Evolutionary conservation across 768 basidiomycete genomes (phyloP), one percentile per base, ranked within the genome.

Genomic region (Tulasnella sp.): DNA sequence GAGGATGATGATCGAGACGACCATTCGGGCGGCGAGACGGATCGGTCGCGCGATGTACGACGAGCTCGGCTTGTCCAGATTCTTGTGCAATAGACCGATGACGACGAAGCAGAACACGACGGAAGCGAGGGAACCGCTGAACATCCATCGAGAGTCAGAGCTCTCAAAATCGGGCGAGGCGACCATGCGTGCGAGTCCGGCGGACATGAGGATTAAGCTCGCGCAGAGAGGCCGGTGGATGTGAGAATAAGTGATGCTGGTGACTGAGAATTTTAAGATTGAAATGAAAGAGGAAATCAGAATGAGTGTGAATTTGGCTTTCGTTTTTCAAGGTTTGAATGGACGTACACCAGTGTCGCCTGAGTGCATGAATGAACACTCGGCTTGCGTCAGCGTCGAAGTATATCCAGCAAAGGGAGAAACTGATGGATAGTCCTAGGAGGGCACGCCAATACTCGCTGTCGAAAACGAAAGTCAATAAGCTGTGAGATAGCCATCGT

Each of bases 331-430:
- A n/a, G 34, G 34, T 30, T 49, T 29, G 1, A 1, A 12, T 34
- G 8, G 58, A 31, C 22, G 11, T 38, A n/a, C 24, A 53, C 29
- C 22, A n/a, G 24, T 27, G 24, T 1, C 52, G 50, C 38, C 59
- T 24, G 44, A 60, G 50, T 15, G 59, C 59, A 25, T 60, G 59
- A 29, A 60, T 29, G 31, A 60, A 60, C 21, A 53, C 51, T 25
- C 50, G 31, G 51, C 52, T 55, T 3, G 59, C 56, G 52, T 60
- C 59, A 19, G 50, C 51, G 43, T 60, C 59, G 34, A 53, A 60
- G 59, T 60, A 60, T 2, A 60, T 41, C 59, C 59, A 60, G 53
- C 59, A 54, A 17, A 53, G 38, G 19, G 51, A 27, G 19, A 42
- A 51, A 9, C 49, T 38, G 29, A 59, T 19, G 4, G 44, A 21